Evolutionary conservation across 2,329 filamentous ascomycete genomes (phyloP).

Genomic region (Neoascochyta sp.): DNA sequence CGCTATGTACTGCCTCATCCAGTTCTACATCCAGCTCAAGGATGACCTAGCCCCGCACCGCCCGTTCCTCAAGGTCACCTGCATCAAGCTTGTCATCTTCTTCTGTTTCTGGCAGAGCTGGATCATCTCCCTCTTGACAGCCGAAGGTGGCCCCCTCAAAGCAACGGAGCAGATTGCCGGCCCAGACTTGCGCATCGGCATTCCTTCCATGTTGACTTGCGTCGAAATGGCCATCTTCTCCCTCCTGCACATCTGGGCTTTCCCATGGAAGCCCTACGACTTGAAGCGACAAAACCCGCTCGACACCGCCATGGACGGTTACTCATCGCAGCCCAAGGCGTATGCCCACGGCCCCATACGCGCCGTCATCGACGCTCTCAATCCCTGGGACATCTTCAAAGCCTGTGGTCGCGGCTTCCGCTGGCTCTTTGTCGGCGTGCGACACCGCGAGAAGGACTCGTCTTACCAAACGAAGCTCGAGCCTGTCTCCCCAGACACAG

Average conservation of each 20-base stretch:
- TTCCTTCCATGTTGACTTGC: constrained; percentile 73
- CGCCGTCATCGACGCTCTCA: constrained; percentile 69
- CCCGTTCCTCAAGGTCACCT: constrained; percentile 75
- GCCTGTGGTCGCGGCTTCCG: constrained; percentile 71
- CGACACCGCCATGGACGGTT: constrained; percentile 10
- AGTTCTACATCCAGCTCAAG: constrained; percentile 78
- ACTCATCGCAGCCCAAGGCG: constrained; percentile 7
- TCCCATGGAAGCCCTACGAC: constrained; percentile 70
- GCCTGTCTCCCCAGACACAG: constrained; percentile 12
- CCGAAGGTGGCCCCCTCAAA: constrained; percentile 61
- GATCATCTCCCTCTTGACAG: constrained; percentile 58
- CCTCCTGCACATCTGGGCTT: constrained; percentile 76
- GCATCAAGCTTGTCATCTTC: constrained; percentile 90
- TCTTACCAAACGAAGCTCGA: constrained; percentile 36
- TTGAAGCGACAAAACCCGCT: constrained; percentile 25
- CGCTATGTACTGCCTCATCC: constrained; percentile 84
- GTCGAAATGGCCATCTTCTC: constrained; percentile 82
- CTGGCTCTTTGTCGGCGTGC: constrained; percentile 75
- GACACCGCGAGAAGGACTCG: constrained; percentile 49
- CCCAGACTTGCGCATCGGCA: constrained; percentile 75
- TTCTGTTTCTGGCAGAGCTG: constrained; percentile 78
- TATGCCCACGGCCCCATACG: constrained; percentile 63
- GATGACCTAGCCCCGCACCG: constrained; percentile 63
- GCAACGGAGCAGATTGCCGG: constrained; percentile 61
- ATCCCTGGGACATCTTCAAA: constrained; percentile 79